These are phyloP conservation scores for Echinosophora koreensis DNA, from an alignment of 306 rosid species.

Conservation along the genomic window DNA sequence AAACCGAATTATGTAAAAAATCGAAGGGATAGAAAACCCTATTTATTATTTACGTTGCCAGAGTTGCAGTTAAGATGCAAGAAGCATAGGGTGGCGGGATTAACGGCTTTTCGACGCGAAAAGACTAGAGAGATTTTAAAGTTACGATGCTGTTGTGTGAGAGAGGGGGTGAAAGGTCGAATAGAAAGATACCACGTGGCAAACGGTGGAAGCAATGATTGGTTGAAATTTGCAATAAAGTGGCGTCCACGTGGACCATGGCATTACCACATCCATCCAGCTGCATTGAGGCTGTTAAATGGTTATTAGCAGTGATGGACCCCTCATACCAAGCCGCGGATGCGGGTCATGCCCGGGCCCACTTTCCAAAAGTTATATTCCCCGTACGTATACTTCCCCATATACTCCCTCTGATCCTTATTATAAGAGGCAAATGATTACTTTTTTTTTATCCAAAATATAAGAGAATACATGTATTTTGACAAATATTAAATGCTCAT, in stretches of 20 bases:
- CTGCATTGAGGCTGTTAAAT: slow-evolving; percentile 47
- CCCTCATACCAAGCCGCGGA: slow-evolving; percentile 44
- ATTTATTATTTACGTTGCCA: neutral
- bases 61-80: slow-evolving; percentile 52
- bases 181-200: slow-evolving; percentile 58
- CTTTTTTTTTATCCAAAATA: too few relatives aligned
- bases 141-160: slow-evolving; percentile 2
- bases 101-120: slow-evolving; percentile 82
- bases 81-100: slow-evolving; percentile 66
- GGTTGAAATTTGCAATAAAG: slow-evolving; percentile 8
- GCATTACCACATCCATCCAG: slow-evolving; percentile 43
- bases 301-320: slow-evolving; percentile 43
- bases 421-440: too few relatives aligned
- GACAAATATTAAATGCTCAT: too few relatives aligned
- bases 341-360: slow-evolving; percentile 46
- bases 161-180: slow-evolving; percentile 17
- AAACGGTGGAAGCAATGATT: slow-evolving; percentile 37
- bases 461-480: too few relatives aligned
- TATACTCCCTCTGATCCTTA: too few relatives aligned
- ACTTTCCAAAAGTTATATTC: slow-evolving; percentile 34
- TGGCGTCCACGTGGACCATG: slow-evolving; percentile 53
- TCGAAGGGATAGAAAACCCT: too few relatives aligned
- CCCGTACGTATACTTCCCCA: too few relatives aligned
- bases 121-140: slow-evolving; percentile 35
- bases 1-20: too few relatives aligned